A percentile compares a stretch with the other conserved stretches of the same genome.
Conservation (phyloP, 2,329 filamentous ascomycete species). For the Ascosphaera aggregata region DNA sequence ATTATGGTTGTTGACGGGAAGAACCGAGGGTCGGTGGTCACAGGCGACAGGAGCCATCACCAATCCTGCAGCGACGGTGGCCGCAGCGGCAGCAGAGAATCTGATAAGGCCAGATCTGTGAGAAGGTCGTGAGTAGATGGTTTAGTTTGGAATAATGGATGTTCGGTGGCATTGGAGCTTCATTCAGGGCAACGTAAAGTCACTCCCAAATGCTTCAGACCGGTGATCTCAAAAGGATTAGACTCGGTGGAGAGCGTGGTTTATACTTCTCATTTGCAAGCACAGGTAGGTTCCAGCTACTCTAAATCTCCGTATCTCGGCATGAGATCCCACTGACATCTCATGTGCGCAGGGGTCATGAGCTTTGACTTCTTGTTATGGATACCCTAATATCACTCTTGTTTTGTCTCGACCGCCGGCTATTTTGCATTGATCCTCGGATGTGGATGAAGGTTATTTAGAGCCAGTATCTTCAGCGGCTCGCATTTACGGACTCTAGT, state of each 20-base stretch:
- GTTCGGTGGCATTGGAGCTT: no score
- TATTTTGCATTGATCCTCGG: not conserved
- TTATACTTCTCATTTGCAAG: no score
- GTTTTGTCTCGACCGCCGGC: not conserved
- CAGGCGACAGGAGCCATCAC: not conserved
- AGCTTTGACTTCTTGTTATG: not conserved
- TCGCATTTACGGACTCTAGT: no score
- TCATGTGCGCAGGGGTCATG: no score
- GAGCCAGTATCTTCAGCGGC: not conserved
- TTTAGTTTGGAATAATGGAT: no score
- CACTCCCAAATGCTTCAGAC: no score
- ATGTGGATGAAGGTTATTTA: not conserved
- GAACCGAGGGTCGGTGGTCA: constrained; percentile 7
- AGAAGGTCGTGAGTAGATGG: not conserved
- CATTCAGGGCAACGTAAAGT: no score
- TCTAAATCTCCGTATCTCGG: no score
- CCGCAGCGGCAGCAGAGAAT: not conserved
- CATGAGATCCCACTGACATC: no score
- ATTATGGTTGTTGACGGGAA: constrained; percentile 17
- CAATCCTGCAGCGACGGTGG: not conserved
- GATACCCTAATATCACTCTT: not conserved
- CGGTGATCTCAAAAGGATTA: no score
- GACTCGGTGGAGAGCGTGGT: no score
- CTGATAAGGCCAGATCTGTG: not conserved
- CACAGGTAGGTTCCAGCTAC: no score